phyloP scores from a whole-genome alignment of 2,329 filamentous ascomycete species.

The Fusarium guadeloupense region DNA sequence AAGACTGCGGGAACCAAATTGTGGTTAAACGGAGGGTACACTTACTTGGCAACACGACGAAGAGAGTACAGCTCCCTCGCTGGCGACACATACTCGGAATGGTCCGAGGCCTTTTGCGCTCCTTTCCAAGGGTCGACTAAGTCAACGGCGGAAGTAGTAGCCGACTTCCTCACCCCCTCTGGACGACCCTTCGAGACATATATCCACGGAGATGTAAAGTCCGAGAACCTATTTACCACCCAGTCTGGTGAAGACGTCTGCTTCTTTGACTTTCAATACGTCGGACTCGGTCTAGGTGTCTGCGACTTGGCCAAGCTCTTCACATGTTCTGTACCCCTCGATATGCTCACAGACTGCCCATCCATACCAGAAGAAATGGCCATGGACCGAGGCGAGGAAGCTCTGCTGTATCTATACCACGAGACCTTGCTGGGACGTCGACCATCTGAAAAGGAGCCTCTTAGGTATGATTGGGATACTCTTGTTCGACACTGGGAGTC shows the following conservation, averaged over 20 bases:
- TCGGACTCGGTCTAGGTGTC: slow-evolving; percentile 69
- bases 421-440: slow-evolving; percentile 44
- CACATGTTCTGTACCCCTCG: slow-evolving; percentile 69
- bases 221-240: slow-evolving; percentile 72
- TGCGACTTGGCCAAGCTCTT: slow-evolving; percentile 74
- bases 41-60: slow-evolving; percentile 70
- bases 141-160: slow-evolving; percentile 63
- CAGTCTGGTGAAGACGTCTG: slow-evolving; percentile 60
- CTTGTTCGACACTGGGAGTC: slow-evolving; percentile 72
- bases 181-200: slow-evolving; percentile 61
- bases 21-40: slow-evolving; percentile 75
- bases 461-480: slow-evolving; percentile 61
- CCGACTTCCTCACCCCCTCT: slow-evolving; percentile 58
- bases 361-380: slow-evolving; percentile 50
- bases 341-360: slow-evolving; percentile 55
- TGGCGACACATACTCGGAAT: slow-evolving; percentile 61
- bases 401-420: slow-evolving; percentile 62
- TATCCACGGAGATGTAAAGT: slow-evolving; percentile 76
- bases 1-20: slow-evolving; percentile 44
- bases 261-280: slow-evolving; percentile 77
- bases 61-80: slow-evolving; percentile 63
- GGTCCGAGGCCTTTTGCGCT: slow-evolving; percentile 60
- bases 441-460: not conserved
- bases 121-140: slow-evolving; percentile 31
- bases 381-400: slow-evolving; percentile 61